Evolutionary conservation across 495 filamentous ascomycete genomes (phyloP).

Genomic region (Cladorrhinum samala): DNA sequence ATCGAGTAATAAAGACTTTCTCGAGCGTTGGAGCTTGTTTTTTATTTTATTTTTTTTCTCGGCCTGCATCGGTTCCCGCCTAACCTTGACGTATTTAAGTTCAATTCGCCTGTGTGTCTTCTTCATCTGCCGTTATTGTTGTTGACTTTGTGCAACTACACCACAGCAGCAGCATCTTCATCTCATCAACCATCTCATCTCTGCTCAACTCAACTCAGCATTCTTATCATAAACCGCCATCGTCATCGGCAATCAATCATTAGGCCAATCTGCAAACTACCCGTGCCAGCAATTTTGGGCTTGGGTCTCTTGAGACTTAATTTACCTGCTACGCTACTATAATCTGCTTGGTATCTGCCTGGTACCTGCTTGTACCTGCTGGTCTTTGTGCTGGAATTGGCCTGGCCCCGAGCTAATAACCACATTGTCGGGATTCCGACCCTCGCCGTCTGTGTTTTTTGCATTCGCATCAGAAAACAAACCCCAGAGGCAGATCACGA

Average conservation of each 20-base stretch:
- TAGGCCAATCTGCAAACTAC: too few relatives aligned
- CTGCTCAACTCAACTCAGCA: too few relatives aligned
- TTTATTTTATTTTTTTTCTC: conserved; percentile 5
- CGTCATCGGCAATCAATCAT: not conserved
- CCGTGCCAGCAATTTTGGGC: too few relatives aligned
- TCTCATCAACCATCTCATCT: not conserved
- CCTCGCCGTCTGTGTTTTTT: not conserved
- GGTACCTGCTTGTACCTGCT: not conserved
- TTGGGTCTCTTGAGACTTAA: too few relatives aligned
- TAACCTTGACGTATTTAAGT: conserved; percentile 10
- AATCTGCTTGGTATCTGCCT: not conserved
- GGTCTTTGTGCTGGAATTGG: too few relatives aligned
- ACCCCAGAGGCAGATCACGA: conserved; percentile 15
- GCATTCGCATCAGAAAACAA: not conserved
- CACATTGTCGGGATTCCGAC: conserved; percentile 3
- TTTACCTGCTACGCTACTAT: too few relatives aligned
- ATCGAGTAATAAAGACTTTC: conserved; percentile 9
- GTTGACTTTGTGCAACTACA: conserved; percentile 1
- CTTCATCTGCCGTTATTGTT: not conserved
- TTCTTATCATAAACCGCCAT: not conserved
- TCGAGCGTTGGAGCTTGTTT: not conserved
- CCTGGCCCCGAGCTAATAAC: not conserved
- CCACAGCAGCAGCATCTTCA: not conserved
- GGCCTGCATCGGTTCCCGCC: conserved; percentile 10
- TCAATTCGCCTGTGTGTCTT: not conserved